These are phyloP conservation scores for Carallia brachiata DNA, from an alignment of 345 rosid genomes.

Conservation along the genomic window DNA sequence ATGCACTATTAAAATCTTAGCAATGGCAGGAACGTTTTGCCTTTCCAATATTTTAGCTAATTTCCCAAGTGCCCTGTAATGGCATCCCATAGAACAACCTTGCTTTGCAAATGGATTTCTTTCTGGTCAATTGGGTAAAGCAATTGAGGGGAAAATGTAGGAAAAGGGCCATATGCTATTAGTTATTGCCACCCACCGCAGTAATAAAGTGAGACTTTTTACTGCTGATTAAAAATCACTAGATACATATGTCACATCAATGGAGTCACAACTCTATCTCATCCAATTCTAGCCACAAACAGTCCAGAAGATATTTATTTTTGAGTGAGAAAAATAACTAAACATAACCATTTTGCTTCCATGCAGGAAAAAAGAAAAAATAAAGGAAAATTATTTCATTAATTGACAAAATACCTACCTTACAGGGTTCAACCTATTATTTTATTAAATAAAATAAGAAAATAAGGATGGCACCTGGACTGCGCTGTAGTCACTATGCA, in stretches of 20 bases:
- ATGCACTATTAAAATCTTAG: conserved; percentile 10
- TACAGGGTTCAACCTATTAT: neutral
- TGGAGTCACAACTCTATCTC: conserved; percentile 15
- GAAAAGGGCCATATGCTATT: conserved; percentile 7
- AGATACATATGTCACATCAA: too few species aligned
- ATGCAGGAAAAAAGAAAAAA: too few species aligned
- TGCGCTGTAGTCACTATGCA: too few species aligned
- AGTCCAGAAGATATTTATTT: conserved; percentile 15
- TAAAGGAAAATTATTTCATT: neutral
- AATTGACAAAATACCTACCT: neutral
- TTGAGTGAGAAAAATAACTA: too few species aligned
- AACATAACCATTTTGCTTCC: too few species aligned
- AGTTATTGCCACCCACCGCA: conserved; percentile 8
- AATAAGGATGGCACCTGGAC: too few species aligned
- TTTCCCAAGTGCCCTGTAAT: conserved; percentile 23
- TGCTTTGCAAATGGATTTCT: neutral
- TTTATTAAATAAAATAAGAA: too few species aligned
- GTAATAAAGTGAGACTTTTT: conserved; percentile 6
- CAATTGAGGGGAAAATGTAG: neutral
- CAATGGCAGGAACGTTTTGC: conserved; percentile 15
- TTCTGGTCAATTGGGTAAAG: neutral
- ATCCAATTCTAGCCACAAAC: conserved; percentile 29
- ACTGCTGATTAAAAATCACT: too few species aligned
- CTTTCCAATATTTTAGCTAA: conserved; percentile 12
- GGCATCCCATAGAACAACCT: conserved; percentile 27